phyloP scores from a whole-genome alignment of 108 stramenopile species.

The Thalassiosira profunda region DNA sequence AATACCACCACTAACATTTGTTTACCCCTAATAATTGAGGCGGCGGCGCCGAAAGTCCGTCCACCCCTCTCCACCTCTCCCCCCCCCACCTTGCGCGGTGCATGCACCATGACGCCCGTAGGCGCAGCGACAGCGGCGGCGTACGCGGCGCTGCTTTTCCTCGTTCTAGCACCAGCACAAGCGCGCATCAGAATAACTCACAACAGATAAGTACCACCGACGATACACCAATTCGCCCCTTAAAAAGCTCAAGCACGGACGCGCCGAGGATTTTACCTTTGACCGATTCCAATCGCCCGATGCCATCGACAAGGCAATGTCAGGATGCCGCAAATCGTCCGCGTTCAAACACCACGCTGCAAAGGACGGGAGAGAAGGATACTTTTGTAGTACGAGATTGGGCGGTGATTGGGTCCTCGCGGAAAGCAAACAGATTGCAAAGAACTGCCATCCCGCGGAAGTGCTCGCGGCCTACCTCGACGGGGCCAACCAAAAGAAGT shows the following conservation, averaged over 20 bases:
- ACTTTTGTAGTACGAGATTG: constrained; percentile 46
- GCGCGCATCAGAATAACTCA: constrained; percentile 1
- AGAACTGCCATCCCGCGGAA: constrained; percentile 42
- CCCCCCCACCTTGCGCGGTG: no score
- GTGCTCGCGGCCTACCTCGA: constrained; percentile 58
- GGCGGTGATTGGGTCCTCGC: constrained; percentile 64
- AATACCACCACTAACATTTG: no score
- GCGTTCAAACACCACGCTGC: constrained; percentile 43
- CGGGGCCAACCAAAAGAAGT: constrained; percentile 51
- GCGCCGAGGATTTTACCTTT: constrained; percentile 33
- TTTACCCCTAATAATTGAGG: no score
- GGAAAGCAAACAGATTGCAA: constrained; percentile 54
- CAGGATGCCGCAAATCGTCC: constrained; percentile 16
- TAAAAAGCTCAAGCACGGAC: constrained; percentile 14
- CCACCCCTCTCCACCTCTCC: no score
- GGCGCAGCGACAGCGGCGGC: no score
- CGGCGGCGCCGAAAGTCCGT: no score
- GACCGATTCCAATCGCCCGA: constrained; percentile 39
- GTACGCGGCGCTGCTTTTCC: no score
- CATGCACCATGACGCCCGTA: no score
- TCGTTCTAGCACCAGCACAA: background rate
- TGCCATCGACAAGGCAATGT: constrained; percentile 32
- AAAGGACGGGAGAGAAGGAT: constrained; percentile 50
- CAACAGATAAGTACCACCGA: constrained; percentile 9
- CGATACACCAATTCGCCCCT: background rate